Evolutionary conservation across 208 protist species (phyloP).

Genomic region (Phytomonas francai): DNA sequence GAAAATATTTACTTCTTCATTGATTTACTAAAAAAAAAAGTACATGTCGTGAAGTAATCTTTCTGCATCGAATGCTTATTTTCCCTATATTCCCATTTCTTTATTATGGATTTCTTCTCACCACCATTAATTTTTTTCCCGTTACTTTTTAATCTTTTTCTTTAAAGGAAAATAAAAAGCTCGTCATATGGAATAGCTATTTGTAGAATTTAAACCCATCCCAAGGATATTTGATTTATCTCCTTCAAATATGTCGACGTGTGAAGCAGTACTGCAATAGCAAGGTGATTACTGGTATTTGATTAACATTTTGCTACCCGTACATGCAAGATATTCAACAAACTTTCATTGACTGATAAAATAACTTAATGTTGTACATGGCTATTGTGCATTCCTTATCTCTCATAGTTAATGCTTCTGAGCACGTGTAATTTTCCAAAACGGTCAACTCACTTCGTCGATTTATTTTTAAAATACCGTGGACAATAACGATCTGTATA

Average conservation of each 20-base stretch:
- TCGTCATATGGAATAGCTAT: neutral
- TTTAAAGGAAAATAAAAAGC: neutral
- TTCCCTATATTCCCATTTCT: slow-evolving; percentile 3
- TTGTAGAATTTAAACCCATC: neutral
- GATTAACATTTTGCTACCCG: neutral
- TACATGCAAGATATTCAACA: neutral
- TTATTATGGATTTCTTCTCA: neutral
- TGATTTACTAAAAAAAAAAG: neutral
- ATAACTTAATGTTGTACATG: neutral
- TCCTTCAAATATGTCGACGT: too few species aligned
- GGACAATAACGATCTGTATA: neutral
- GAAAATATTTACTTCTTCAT: neutral
- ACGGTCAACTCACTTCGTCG: neutral
- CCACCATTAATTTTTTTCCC: slow-evolving; percentile 5
- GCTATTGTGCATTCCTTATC: neutral
- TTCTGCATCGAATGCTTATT: slow-evolving; percentile 8
- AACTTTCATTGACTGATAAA: neutral
- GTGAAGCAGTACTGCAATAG: slow-evolving; percentile 8
- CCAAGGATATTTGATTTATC: neutral
- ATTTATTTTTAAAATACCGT: neutral
- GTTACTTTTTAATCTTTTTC: neutral
- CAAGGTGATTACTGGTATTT: neutral
- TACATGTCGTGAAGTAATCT: slow-evolving; percentile 4
- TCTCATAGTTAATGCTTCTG: neutral
- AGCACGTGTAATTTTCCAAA: neutral